These are phyloP conservation scores for Yamadazyma sp. DNA, from an alignment of 805 yeast genomes.

Conservation along the genomic window DNA sequence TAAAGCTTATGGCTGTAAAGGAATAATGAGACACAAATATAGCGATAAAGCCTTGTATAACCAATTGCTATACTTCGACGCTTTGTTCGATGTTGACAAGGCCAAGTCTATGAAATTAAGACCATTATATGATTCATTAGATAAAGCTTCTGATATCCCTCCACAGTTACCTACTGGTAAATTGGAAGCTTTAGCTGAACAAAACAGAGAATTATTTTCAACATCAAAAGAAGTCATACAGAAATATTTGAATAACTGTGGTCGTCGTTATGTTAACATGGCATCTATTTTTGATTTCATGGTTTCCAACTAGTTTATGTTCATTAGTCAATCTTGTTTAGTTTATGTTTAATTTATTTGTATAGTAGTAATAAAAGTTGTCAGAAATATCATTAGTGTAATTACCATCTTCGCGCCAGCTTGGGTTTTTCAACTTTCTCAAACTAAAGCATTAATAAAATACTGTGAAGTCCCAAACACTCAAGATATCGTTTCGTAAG, in stretches of 20 bases:
- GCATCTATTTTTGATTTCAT: constrained; percentile 69
- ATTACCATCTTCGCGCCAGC: no score
- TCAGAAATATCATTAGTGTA: no score
- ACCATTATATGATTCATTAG: constrained; percentile 43
- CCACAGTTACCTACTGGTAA: constrained; percentile 46
- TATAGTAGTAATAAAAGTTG: constrained; percentile 1
- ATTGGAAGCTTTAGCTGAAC: constrained; percentile 73
- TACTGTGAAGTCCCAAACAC: no score
- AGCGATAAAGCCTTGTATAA: constrained; percentile 79
- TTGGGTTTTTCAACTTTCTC: no score
- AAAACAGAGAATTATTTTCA: constrained; percentile 62
- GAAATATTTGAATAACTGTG: constrained; percentile 75
- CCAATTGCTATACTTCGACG: constrained; percentile 75
- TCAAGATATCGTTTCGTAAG: no score
- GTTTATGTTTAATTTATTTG: neutral
- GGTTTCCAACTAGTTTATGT: constrained; percentile 15
- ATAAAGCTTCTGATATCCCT: constrained; percentile 16
- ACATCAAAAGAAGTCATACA: constrained; percentile 56
- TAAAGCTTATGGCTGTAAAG: constrained; percentile 64
- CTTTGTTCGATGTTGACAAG: constrained; percentile 78
- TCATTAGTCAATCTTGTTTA: constrained; percentile 1
- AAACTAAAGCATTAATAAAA: no score
- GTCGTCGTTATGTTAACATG: constrained; percentile 87
- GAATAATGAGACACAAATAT: constrained; percentile 75
- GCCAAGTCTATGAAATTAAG: constrained; percentile 57